phyloP scores from a whole-genome alignment of 108 stramenopile species.

The Pseudonitzschia delicatissima region DNA sequence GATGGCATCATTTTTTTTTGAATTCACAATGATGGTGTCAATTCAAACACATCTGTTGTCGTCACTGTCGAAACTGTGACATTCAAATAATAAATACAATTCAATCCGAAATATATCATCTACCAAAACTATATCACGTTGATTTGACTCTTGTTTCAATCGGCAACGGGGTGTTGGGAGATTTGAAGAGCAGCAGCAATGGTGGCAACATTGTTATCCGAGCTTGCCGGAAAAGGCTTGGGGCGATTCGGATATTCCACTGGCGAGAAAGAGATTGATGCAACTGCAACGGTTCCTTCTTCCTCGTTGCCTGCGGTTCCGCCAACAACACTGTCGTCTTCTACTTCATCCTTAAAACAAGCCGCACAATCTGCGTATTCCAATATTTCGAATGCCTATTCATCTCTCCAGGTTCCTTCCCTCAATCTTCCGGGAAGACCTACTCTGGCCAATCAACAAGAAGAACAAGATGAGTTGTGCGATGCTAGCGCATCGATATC shows the following conservation, averaged over 20 bases:
- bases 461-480: background rate
- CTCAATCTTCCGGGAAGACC: background rate
- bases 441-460: too few species aligned
- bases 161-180: too few species aligned
- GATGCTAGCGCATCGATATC: background rate
- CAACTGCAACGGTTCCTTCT: background rate
- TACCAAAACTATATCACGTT: too few species aligned
- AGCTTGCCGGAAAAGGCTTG: constrained; percentile 27
- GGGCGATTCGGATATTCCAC: constrained; percentile 1
- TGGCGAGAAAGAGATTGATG: background rate
- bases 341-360: background rate
- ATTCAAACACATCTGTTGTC: too few species aligned
- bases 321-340: too few species aligned
- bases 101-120: too few species aligned
- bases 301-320: background rate
- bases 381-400: background rate
- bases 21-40: too few species aligned
- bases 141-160: too few species aligned
- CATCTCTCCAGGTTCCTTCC: background rate
- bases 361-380: background rate
- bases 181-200: constrained; percentile 11
- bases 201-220: constrained; percentile 22
- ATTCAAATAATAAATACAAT: too few species aligned
- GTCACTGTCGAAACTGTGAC: too few species aligned
- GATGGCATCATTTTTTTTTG: too few species aligned